Base-by-base conservation (phyloP, 768 basidiomycete genomes). In the Goffeauzyma gilvescens region DNA sequence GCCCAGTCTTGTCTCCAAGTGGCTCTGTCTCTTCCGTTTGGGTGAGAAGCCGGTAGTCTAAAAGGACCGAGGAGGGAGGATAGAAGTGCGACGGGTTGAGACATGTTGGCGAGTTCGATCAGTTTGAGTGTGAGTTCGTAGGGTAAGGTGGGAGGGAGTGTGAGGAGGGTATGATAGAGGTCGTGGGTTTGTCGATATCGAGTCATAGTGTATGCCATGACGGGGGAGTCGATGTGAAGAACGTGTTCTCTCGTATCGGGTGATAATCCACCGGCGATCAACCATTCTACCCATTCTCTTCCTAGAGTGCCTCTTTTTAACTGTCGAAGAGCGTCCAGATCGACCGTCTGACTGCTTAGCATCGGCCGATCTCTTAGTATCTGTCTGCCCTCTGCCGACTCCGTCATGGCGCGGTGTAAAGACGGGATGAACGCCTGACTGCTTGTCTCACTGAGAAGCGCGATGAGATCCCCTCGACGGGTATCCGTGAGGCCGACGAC, bases 111-210 rank as follows among this genome's bases (percentile, higher is more conserved):
- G 45, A 89, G 80, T 63, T 96, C 93, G 55, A 96, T 86, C 53
- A 75, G 79, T 59, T 98, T 98, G 62, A 96, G 74, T 1, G 86
- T 84, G 23, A 98, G 72, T 60, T 98, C 93, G 35, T 80, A 83
- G 44, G 81, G 75, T 55, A 90, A 80, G 48, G 78, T 78, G 45
- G 95, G 85, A 0, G 86, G 87, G 7, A 96, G 71, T 53, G 75
- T 75, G 66, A 76, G 77, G 47, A 96, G 72, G 55, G 82, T 83
- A 58, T 98, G 93, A 59, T 95, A 93, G 52, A 96, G 79, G 66
- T 98, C 90, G 65, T 98, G 93, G 50, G 81, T 90, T 66, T 98
- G 89, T 20, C 90, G 79, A 62, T 96, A 98, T 38, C 90, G 79
- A 52, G 89, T 84, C 81, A 98, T 85, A 42, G 96, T 82, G 63